Evolutionary conservation across 192 early-diverging fungal species (phyloP).

Genomic region (Kickxella alabastrina): DNA sequence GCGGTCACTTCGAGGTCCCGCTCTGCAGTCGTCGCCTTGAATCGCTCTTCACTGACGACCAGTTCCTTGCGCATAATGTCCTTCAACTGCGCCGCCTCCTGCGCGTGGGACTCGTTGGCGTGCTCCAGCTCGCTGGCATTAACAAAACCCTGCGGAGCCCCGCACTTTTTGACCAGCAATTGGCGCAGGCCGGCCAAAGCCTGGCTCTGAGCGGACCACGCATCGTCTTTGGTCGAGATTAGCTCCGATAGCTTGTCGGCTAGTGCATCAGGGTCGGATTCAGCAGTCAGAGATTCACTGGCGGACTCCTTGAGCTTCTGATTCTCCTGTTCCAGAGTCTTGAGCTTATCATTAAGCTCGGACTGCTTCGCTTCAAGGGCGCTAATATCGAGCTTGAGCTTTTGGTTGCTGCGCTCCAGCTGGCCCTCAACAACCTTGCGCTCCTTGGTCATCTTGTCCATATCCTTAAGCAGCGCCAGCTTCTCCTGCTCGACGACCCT

Average conservation of each 20-base stretch:
- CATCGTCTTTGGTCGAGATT: neutral
- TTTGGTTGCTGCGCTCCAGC: constrained; percentile 35
- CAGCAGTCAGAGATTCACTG: neutral
- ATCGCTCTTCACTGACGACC: constrained; percentile 11
- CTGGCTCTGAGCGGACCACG: neutral
- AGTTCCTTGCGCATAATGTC: constrained; percentile 28
- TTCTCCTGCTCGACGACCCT: constrained; percentile 9
- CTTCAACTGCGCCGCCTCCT: constrained; percentile 27
- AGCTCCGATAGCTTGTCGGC: constrained; percentile 3
- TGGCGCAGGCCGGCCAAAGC: constrained; percentile 1
- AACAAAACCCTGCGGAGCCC: constrained; percentile 26
- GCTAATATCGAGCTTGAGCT: constrained; percentile 30
- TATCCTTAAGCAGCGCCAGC: constrained; percentile 5
- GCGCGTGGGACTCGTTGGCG: constrained; percentile 11
- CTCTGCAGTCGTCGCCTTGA: constrained; percentile 5
- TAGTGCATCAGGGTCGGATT: constrained; percentile 11
- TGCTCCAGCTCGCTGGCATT: constrained; percentile 16
- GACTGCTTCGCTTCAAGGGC: constrained; percentile 6
- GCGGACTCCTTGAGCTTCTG: neutral
- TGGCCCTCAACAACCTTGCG: constrained; percentile 43
- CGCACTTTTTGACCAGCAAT: constrained; percentile 13
- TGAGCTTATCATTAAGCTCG: neutral
- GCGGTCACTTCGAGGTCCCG: constrained; percentile 2
- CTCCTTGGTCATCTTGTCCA: constrained; percentile 28
- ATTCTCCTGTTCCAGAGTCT: neutral